These are phyloP conservation scores for Salix dunnii DNA, from an alignment of 345 rosid genomes.

Conservation along the genomic window DNA sequence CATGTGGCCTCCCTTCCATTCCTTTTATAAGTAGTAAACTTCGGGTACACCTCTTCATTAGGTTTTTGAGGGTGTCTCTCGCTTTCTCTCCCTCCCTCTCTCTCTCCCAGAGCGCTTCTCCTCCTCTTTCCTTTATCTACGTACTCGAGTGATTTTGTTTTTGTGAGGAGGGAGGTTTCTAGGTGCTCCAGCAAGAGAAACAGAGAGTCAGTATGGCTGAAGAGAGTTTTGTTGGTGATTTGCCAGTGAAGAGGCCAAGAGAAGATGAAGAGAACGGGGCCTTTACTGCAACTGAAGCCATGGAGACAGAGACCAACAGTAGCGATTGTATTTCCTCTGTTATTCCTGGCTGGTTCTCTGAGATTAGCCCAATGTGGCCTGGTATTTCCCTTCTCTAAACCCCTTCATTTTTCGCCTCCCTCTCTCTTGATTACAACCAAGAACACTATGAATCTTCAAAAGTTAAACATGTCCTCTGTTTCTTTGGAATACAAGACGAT, in stretches of 20 bases:
- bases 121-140: background rate
- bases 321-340: constrained; percentile 46
- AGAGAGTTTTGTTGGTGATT: constrained; percentile 30
- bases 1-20: background rate
- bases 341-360: constrained; percentile 86
- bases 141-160: background rate
- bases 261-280: constrained; percentile 50
- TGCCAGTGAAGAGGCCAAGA: constrained; percentile 52
- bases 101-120: background rate
- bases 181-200: background rate
- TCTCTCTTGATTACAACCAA: background rate
- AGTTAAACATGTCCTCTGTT: background rate
- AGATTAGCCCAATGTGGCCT: constrained; percentile 89
- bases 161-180: background rate
- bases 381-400: constrained; percentile 34
- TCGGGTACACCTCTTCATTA: background rate
- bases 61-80: background rate
- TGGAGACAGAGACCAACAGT: constrained; percentile 39
- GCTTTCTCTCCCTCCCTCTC: background rate
- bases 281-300: constrained; percentile 29
- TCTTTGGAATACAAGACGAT: background rate
- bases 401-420: background rate
- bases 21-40: background rate
- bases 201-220: constrained; percentile 19
- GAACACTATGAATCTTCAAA: background rate